A percentile compares a stretch with the other conserved stretches of the same genome.
Evolutionary conservation across 2,329 filamentous ascomycete species (phyloP).

Genomic region (Periconia digitata): DNA sequence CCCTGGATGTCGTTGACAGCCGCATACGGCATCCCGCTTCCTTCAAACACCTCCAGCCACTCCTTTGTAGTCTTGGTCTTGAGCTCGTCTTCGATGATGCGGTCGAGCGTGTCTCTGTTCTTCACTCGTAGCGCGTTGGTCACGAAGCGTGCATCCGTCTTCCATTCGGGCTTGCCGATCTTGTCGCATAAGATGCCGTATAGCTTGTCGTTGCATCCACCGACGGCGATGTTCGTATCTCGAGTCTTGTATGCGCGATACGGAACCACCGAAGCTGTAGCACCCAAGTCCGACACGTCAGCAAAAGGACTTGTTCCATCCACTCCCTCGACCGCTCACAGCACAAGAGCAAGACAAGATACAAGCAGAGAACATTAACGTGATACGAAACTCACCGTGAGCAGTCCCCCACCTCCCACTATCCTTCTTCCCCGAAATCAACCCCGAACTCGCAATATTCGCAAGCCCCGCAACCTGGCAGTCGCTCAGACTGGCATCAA

Average conservation of each 20-base stretch:
- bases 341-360: neutral
- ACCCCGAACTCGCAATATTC: constrained; percentile 87
- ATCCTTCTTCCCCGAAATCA: constrained; percentile 86
- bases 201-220: constrained; percentile 64
- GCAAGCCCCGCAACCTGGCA: constrained; percentile 90
- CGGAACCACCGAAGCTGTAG: constrained; percentile 85
- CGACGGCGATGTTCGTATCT: constrained; percentile 64
- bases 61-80: constrained; percentile 77
- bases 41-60: constrained; percentile 85
- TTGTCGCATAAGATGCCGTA: constrained; percentile 62
- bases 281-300: too few species aligned
- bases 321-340: too few species aligned
- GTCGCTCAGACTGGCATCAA: constrained; percentile 87
- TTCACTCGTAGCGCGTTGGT: constrained; percentile 63
- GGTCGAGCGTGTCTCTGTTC: constrained; percentile 75
- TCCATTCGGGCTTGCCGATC: constrained; percentile 60
- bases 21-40: constrained; percentile 89
- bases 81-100: constrained; percentile 73
- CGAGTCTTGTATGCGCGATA: constrained; percentile 76
- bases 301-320: too few species aligned
- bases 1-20: constrained; percentile 90
- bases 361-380: neutral
- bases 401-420: constrained; percentile 92
- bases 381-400: constrained; percentile 72
- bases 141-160: constrained; percentile 56